Conservation (phyloP, 2,329 filamentous ascomycete species). For the Coleophoma cylindrospora region DNA sequence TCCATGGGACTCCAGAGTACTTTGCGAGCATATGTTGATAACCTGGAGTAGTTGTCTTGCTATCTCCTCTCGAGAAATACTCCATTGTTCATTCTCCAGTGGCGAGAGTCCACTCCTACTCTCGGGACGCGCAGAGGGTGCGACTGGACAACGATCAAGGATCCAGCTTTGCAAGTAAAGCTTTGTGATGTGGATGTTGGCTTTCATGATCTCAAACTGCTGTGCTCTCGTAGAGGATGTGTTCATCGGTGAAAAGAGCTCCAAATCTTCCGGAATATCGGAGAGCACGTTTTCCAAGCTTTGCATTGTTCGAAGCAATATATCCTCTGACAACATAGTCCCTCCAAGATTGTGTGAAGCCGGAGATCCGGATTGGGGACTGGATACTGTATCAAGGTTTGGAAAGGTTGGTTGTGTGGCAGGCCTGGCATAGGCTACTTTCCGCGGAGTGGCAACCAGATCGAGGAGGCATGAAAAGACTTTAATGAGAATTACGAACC, state of each 20-base stretch:
- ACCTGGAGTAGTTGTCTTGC: conserved; percentile 10
- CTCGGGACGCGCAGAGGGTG: conserved; percentile 1
- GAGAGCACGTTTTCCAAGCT: neutral
- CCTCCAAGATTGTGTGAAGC: neutral
- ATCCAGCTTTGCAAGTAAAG: conserved; percentile 19
- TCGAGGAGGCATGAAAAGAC: conserved; percentile 14
- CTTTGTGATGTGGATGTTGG: conserved; percentile 20
- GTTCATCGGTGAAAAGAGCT: neutral
- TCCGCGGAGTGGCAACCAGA: neutral
- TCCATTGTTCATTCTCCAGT: neutral
- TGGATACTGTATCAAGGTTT: neutral
- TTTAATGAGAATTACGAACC: conserved; percentile 16
- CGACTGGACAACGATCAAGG: conserved; percentile 9
- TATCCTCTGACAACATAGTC: neutral
- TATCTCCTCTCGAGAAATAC: conserved; percentile 4
- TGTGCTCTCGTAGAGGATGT: neutral
- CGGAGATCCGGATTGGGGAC: neutral
- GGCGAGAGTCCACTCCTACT: neutral
- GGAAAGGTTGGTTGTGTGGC: neutral
- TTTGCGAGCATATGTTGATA: conserved; percentile 8
- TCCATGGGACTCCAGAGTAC: conserved; percentile 17
- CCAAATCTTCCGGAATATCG: neutral
- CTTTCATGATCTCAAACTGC: conserved; percentile 19
- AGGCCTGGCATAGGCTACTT: neutral
- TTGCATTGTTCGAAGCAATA: neutral